phyloP scores from a whole-genome alignment of 352 stramenopile genomes.

The Phytophthora meadii region DNA sequence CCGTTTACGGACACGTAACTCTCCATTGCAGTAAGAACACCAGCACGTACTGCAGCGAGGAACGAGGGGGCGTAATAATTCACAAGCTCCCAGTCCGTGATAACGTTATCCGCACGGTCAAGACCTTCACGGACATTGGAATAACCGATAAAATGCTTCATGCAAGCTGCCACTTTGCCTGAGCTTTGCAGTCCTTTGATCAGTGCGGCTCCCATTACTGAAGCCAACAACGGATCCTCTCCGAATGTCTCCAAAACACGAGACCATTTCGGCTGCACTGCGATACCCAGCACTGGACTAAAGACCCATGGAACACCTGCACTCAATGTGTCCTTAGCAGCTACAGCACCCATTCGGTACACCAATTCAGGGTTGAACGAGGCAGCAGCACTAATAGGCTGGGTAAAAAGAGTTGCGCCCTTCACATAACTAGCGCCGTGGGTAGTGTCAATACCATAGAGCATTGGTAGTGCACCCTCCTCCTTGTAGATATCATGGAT shows the following conservation, averaged over 20 bases:
- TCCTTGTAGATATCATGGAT: constrained; percentile 80
- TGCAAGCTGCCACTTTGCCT: constrained; percentile 74
- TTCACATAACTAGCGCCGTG: constrained; percentile 92
- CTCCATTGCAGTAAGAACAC: constrained; percentile 92
- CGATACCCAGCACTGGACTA: constrained; percentile 86
- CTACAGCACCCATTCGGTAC: constrained; percentile 71
- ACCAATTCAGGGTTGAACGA: constrained; percentile 90
- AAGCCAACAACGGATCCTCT: constrained; percentile 86
- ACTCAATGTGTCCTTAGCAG: constrained; percentile 85
- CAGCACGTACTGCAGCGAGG: constrained; percentile 65
- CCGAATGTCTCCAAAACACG: constrained; percentile 95
- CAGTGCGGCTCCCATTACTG: constrained; percentile 69
- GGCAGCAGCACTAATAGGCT: constrained; percentile 88
- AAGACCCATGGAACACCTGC: constrained; percentile 94
- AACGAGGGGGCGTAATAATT: constrained; percentile 85
- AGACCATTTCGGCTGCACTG: constrained; percentile 85
- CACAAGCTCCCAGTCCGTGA: constrained; percentile 72
- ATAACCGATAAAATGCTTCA: constrained; percentile 92
- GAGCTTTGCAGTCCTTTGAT: constrained; percentile 86
- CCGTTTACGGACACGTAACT: constrained; percentile 91
- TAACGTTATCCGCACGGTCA: constrained; percentile 75
- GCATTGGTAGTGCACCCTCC: constrained; percentile 65
- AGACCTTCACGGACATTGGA: constrained; percentile 71
- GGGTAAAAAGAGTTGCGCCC: constrained; percentile 82
- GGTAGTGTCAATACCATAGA: constrained; percentile 92